phyloP scores from a whole-genome alignment of 192 early-diverging fungal genomes.

The Chytriomyces confervae region DNA sequence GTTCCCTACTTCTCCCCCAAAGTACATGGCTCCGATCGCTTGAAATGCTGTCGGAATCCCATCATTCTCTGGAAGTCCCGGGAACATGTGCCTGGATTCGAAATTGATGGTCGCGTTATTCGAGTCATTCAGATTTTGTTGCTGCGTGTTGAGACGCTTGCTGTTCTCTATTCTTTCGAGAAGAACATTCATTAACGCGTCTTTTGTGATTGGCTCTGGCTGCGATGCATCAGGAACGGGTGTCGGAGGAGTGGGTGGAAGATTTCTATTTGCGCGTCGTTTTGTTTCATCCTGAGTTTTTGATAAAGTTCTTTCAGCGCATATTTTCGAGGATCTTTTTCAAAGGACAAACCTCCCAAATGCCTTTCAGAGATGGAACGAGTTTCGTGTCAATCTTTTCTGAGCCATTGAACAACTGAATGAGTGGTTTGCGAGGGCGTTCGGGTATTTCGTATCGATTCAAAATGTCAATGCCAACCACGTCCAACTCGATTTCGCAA shows the following conservation, averaged over 20 bases:
- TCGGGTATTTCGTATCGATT: conserved; percentile 59
- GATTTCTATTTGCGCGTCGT: conserved; percentile 44
- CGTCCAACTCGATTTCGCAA: conserved; percentile 82
- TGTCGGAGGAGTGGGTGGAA: conserved; percentile 6
- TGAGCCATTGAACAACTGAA: conserved; percentile 23
- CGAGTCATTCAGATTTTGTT: too few relatives aligned
- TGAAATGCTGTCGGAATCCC: conserved; percentile 54
- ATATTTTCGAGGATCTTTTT: conserved; percentile 4
- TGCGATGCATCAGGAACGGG: conserved; percentile 10
- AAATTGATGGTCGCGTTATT: too few relatives aligned
- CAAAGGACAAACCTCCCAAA: conserved; percentile 58
- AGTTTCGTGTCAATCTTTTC: conserved; percentile 46
- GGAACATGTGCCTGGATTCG: conserved; percentile 4
- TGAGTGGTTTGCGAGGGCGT: conserved; percentile 38
- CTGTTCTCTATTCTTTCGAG: conserved; percentile 9
- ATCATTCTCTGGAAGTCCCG: conserved; percentile 21
- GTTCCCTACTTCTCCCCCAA: conserved; percentile 1
- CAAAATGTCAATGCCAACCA: conserved; percentile 62
- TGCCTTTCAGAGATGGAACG: conserved; percentile 62
- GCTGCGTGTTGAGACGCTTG: not conserved
- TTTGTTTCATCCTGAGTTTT: conserved; percentile 52
- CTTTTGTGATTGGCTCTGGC: conserved; percentile 6
- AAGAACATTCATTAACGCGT: conserved; percentile 11
- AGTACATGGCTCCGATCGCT: conserved; percentile 39
- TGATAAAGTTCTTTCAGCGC: conserved; percentile 1